Conservation (phyloP, 2,329 filamentous ascomycete genomes). For the Setomelanomma holmii region DNA sequence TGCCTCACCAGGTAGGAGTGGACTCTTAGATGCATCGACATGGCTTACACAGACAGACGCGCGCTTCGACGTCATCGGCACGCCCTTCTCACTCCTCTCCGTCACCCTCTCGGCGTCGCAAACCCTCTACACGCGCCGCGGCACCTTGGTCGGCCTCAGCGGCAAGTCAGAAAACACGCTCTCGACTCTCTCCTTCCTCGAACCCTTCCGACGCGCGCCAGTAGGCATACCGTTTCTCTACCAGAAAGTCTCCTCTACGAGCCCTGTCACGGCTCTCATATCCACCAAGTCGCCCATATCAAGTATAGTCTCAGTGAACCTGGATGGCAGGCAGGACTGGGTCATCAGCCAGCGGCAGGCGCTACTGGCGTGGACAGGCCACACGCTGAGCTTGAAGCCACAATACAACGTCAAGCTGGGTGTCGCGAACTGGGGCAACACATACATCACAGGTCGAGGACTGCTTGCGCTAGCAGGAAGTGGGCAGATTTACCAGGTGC, state of each 20-base stretch:
- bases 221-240: constrained; percentile 95
- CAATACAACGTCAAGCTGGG: constrained; percentile 77
- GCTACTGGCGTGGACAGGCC: constrained; percentile 94
- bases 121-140: constrained; percentile 88
- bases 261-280: constrained; percentile 85
- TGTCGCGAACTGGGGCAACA: constrained; percentile 89
- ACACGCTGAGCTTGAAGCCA: constrained; percentile 78
- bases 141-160: constrained; percentile 87
- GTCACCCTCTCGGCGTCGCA: constrained; percentile 93
- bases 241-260: constrained; percentile 84
- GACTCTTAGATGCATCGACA: too few species aligned
- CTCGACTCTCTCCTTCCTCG: constrained; percentile 86
- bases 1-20: constrained; percentile 43
- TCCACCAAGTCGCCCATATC: constrained; percentile 86
- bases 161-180: constrained; percentile 91
- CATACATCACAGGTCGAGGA: constrained; percentile 85
- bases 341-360: constrained; percentile 87
- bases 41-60: constrained; percentile 73
- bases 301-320: constrained; percentile 84
- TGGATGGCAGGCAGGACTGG: constrained; percentile 96
- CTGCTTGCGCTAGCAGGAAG: constrained; percentile 83
- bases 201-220: constrained; percentile 78
- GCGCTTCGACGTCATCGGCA: constrained; percentile 89
- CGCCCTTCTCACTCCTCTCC: constrained; percentile 91
- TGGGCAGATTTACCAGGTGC: constrained; percentile 88